Percentiles rank a stretch among this genome's conserved stretches.
Evolutionary conservation across 1,284 basidiomycete genomes (phyloP).

Genomic region (Heterobasidion annosum): DNA sequence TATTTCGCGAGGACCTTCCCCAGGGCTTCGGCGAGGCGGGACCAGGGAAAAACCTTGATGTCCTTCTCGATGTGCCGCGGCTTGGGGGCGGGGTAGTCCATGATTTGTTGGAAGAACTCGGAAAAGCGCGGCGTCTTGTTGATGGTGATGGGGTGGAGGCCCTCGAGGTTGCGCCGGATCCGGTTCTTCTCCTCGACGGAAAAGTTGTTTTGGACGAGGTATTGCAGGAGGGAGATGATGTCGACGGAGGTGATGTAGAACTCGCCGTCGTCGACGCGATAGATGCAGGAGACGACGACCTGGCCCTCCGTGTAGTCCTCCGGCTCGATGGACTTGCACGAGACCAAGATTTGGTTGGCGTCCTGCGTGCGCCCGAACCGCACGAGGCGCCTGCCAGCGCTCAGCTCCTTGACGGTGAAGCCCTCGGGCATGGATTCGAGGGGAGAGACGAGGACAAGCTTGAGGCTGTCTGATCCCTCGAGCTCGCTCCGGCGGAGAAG

Average conservation of each 20-base stretch:
- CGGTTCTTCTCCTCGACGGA: slow-evolving; percentile 95
- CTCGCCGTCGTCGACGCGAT: slow-evolving; percentile 59
- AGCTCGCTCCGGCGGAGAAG: not conserved
- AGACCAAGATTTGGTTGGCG: slow-evolving; percentile 51
- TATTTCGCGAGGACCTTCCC: slow-evolving; percentile 96
- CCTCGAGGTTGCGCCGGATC: slow-evolving; percentile 90
- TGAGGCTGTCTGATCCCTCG: slow-evolving; percentile 19
- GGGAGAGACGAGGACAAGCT: slow-evolving; percentile 48
- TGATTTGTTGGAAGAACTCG: slow-evolving; percentile 74
- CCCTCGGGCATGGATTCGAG: slow-evolving; percentile 40
- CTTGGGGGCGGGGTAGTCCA: slow-evolving; percentile 91
- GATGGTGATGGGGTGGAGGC: slow-evolving; percentile 84
- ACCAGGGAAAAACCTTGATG: slow-evolving; percentile 97
- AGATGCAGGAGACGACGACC: slow-evolving; percentile 84
- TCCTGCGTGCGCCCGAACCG: slow-evolving; percentile 58
- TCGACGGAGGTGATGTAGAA: slow-evolving; percentile 94
- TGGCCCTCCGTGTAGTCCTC: slow-evolving; percentile 48
- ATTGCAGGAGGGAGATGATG: slow-evolving; percentile 88
- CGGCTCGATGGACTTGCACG: slow-evolving; percentile 52
- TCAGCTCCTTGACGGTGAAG: slow-evolving; percentile 51
- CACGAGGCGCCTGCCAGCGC: slow-evolving; percentile 61
- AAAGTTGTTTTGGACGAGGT: slow-evolving; percentile 77
- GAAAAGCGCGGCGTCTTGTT: not conserved
- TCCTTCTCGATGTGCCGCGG: slow-evolving; percentile 98
- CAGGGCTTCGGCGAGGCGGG: slow-evolving; percentile 68